Evolutionary conservation across 2,329 filamentous ascomycete genomes (phyloP).

Genomic region (Emergomyces orientalis): DNA sequence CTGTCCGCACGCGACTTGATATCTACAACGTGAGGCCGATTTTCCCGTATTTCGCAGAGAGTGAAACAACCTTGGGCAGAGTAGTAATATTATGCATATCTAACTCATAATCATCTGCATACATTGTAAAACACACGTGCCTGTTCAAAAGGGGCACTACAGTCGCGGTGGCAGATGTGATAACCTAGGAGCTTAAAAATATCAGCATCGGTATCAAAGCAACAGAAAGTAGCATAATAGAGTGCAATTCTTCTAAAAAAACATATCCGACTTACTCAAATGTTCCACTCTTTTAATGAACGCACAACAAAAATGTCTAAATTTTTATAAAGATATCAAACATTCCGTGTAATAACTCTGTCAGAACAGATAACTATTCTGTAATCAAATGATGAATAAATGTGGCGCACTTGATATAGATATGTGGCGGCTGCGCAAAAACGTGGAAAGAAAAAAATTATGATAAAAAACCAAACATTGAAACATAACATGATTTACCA

Average conservation of each 20-base stretch:
- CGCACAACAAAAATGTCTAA: not conserved
- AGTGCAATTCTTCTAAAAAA: not conserved
- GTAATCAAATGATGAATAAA: not conserved
- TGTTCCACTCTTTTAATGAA: not conserved
- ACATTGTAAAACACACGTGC: not conserved
- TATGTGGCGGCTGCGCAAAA: not conserved
- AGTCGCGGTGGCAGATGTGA: not conserved
- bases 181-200: no score
- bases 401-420: no score
- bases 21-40: no score
- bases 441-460: not conserved
- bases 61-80: not conserved
- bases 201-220: no score
- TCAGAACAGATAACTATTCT: not conserved
- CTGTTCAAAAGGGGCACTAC: not conserved
- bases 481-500: not conserved
- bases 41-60: not conserved
- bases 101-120: not conserved
- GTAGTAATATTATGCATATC: not conserved
- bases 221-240: not conserved
- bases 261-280: not conserved
- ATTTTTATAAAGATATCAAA: not conserved
- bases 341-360: not conserved
- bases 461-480: not conserved
- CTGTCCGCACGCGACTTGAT: no score